A percentile compares a stretch with the other conserved stretches of the same genome.
Evolutionary conservation across 257 asterid genomes (phyloP).

Genomic region (Parsonsia alboflavescens): DNA sequence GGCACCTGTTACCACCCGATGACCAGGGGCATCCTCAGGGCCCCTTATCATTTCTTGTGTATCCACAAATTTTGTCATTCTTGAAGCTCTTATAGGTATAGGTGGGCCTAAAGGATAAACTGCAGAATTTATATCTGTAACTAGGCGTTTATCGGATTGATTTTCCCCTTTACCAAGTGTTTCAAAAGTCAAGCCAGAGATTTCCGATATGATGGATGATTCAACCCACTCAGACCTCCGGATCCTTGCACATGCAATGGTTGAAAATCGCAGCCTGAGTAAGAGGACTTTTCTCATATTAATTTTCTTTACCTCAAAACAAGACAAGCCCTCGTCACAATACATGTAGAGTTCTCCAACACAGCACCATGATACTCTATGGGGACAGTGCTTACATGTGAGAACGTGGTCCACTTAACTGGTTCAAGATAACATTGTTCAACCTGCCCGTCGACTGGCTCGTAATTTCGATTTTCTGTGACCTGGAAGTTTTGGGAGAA

Average conservation of each 20-base stretch:
- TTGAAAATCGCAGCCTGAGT: slow-evolving; percentile 69
- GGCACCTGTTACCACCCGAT: slow-evolving; percentile 75
- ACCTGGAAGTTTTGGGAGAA: slow-evolving; percentile 57
- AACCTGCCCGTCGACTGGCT: slow-evolving; percentile 43
- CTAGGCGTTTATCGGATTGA: slow-evolving; percentile 35
- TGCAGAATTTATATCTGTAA: slow-evolving; percentile 57
- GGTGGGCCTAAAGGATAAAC: slow-evolving; percentile 78
- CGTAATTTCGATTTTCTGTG: slow-evolving; percentile 41
- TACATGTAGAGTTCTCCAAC: slow-evolving; percentile 42
- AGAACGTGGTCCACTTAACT: slow-evolving; percentile 79
- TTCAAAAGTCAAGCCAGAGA: slow-evolving; percentile 60
- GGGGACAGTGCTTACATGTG: slow-evolving; percentile 76
- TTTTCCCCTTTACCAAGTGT: slow-evolving; percentile 49
- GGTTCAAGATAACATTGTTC: slow-evolving; percentile 60
- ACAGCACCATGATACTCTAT: slow-evolving; percentile 34
- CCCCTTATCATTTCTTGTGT: slow-evolving; percentile 70
- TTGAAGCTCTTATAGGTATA: slow-evolving; percentile 33
- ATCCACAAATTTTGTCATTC: slow-evolving; percentile 61
- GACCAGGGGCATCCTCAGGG: slow-evolving; percentile 63
- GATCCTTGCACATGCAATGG: slow-evolving; percentile 49
- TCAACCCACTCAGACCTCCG: slow-evolving; percentile 84
- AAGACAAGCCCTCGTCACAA: slow-evolving; percentile 68
- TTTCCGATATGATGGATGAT: slow-evolving; percentile 38
- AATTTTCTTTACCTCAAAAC: slow-evolving; percentile 62
- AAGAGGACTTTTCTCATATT: slow-evolving; percentile 69